These are phyloP conservation scores for Warburgia ugandensis DNA, from an alignment of 164 flowering plant genomes.

Conservation along the genomic window DNA sequence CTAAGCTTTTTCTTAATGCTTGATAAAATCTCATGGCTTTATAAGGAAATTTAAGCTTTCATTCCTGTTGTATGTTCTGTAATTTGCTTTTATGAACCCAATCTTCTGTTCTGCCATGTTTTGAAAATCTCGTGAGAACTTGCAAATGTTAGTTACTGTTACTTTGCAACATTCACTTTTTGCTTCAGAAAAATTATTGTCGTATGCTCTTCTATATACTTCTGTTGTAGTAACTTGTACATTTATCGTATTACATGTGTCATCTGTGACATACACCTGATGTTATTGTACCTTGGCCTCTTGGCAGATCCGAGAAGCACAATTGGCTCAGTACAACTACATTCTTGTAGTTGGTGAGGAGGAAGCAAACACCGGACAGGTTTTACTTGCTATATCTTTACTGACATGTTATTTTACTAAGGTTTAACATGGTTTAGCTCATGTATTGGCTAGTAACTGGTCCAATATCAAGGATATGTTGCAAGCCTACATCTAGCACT, in stretches of 20 bases:
- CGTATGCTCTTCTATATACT: neutral
- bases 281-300: neutral
- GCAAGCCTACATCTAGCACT: neutral
- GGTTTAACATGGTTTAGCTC: constrained; percentile 4
- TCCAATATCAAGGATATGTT: neutral
- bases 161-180: too few species aligned
- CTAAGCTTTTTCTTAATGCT: too few species aligned
- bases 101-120: neutral
- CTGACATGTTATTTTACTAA: neutral
- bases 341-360: constrained; percentile 93
- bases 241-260: neutral
- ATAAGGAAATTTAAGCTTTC: too few species aligned
- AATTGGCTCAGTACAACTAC: constrained; percentile 88
- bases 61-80: neutral
- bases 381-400: constrained; percentile 10
- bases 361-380: constrained; percentile 74
- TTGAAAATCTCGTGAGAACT: neutral
- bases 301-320: constrained; percentile 88
- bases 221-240: neutral
- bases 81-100: neutral
- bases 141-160: neutral
- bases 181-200: neutral
- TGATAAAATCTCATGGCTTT: too few species aligned
- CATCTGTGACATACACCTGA: neutral
- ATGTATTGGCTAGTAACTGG: neutral